These are phyloP conservation scores for Arthrobotrys sinensis DNA, from an alignment of 2,329 filamentous ascomycete species.

Conservation along the genomic window DNA sequence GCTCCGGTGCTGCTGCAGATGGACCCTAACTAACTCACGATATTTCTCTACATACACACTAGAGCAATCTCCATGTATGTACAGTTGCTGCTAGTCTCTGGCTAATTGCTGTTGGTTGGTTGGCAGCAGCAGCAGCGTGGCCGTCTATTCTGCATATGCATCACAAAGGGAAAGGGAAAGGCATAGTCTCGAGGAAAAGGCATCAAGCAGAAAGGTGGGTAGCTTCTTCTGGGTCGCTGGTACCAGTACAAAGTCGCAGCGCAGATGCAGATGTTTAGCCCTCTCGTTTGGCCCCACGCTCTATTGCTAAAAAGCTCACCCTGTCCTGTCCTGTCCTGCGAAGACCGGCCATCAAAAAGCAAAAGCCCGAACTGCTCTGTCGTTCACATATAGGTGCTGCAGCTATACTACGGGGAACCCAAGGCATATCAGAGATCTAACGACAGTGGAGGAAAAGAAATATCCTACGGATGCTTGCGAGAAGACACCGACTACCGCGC, in stretches of 20 bases:
- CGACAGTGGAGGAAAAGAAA: slow-evolving; percentile 31
- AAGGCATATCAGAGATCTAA: slow-evolving; percentile 38
- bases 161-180: slow-evolving; percentile 27
- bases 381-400: slow-evolving; percentile 51
- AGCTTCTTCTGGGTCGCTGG: slow-evolving; percentile 14
- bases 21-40: slow-evolving; percentile 23
- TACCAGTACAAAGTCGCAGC: slow-evolving; percentile 48
- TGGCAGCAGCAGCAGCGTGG: slow-evolving; percentile 22
- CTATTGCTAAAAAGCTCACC: slow-evolving; percentile 35
- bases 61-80: background rate
- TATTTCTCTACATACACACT: background rate
- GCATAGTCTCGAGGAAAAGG: slow-evolving; percentile 15
- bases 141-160: slow-evolving; percentile 47
- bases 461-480: slow-evolving; percentile 24
- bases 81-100: background rate
- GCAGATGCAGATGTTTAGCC: slow-evolving; percentile 44
- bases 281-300: slow-evolving; percentile 43
- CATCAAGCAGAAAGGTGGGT: background rate
- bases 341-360: slow-evolving; percentile 49
- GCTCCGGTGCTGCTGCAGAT: slow-evolving; percentile 31
- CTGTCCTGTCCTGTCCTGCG: slow-evolving; percentile 19
- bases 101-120: slow-evolving; percentile 7
- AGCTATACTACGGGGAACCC: slow-evolving; percentile 55
- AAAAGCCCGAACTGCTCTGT: slow-evolving; percentile 36
- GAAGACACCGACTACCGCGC: slow-evolving; percentile 51